Evolutionary conservation across 208 protist species (phyloP).

Genomic region (Phytomonas sp.): DNA sequence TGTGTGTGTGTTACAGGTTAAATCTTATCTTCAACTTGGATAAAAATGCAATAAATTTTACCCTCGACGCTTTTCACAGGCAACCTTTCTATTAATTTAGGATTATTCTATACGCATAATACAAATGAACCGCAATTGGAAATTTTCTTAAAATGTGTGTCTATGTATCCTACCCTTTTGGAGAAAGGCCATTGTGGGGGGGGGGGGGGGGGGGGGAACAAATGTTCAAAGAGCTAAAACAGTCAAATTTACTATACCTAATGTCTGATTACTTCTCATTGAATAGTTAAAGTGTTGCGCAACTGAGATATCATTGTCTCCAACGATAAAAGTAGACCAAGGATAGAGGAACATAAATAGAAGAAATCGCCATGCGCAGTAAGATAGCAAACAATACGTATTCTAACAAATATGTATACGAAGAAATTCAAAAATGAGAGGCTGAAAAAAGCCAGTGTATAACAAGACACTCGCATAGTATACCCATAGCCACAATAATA

Average conservation of each 20-base stretch:
- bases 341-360: not conserved
- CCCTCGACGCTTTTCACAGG: not conserved
- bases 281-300: not conserved
- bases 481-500: not conserved
- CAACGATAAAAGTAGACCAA: not conserved
- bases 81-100: not conserved
- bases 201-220: too few relatives aligned
- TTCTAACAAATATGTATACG: constrained; percentile 1
- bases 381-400: constrained; percentile 4
- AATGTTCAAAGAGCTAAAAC: not conserved
- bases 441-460: not conserved
- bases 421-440: not conserved
- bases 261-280: not conserved
- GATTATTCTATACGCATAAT: not conserved
- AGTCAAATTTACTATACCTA: not conserved
- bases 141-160: not conserved
- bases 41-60: not conserved
- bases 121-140: not conserved
- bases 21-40: not conserved
- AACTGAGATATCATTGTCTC: not conserved
- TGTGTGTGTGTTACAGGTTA: not conserved
- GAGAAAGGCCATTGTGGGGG: not conserved
- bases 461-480: not conserved
- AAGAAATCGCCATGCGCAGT: not conserved
- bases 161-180: not conserved